Percentiles rank a stretch among this genome's conserved stretches.
Conservation (phyloP, 179 eudicot species). For the Amaranthus tricolor region DNA sequence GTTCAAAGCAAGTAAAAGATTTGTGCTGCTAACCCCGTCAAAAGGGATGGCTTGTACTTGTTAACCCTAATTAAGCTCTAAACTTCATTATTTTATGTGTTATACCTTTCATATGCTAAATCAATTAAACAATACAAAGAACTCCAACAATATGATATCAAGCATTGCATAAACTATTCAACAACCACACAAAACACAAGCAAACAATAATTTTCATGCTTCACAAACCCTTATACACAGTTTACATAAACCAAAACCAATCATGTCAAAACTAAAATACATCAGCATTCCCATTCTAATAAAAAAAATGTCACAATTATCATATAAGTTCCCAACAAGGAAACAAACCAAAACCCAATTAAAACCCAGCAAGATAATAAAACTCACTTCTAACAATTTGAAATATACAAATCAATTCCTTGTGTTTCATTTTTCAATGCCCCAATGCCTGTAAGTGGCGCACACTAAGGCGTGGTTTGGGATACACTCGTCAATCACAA, state of each 20-base stretch:
- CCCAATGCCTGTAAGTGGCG: too few relatives aligned
- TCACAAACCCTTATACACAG: background rate
- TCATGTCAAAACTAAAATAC: background rate
- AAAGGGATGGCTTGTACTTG: background rate
- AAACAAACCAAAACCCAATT: background rate
- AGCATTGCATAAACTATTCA: background rate
- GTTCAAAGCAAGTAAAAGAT: too few relatives aligned
- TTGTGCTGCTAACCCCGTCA: too few relatives aligned
- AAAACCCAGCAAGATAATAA: background rate
- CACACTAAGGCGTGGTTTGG: too few relatives aligned
- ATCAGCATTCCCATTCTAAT: background rate
- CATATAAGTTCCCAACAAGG: background rate
- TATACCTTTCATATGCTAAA: background rate
- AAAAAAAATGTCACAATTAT: background rate
- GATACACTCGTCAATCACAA: too few relatives aligned
- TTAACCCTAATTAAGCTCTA: background rate
- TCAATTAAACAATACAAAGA: background rate
- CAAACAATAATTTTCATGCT: background rate
- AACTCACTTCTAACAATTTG: background rate
- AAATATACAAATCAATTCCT: background rate
- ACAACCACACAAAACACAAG: background rate
- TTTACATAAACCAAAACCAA: background rate
- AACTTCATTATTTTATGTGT: background rate
- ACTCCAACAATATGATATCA: background rate
- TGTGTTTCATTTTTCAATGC: too few relatives aligned